A percentile compares a stretch with the other conserved stretches of the same genome.
phyloP scores from a whole-genome alignment of 2,329 filamentous ascomycete genomes.

The Botrytis tulipae region DNA sequence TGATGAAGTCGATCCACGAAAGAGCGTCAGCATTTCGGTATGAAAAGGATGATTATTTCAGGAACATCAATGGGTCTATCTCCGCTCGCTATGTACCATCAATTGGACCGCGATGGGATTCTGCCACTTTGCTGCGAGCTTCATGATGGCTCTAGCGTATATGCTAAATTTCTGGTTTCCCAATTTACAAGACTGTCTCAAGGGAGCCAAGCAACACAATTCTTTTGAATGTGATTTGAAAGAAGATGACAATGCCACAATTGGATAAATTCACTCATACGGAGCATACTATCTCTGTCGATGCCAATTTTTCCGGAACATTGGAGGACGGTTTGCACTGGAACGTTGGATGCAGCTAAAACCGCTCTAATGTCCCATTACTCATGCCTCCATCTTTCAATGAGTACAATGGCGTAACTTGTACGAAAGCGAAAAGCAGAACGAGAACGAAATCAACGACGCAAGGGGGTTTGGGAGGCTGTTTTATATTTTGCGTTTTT shows the following conservation, averaged over 20 bases:
- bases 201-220: not conserved
- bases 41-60: slow-evolving; percentile 35
- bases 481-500: slow-evolving; percentile 9
- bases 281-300: not conserved
- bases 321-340: not conserved
- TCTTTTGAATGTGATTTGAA: not conserved
- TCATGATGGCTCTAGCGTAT: not conserved
- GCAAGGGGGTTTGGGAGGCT: not conserved
- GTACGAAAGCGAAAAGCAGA: not conserved
- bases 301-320: not conserved
- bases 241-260: not conserved
- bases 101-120: not conserved
- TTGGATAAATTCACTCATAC: no score
- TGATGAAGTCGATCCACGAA: slow-evolving; percentile 71
- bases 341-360: not conserved
- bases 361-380: no score
- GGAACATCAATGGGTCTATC: not conserved
- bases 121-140: not conserved
- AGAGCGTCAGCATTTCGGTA: slow-evolving; percentile 61
- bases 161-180: not conserved
- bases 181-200: not conserved
- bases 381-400: not conserved
- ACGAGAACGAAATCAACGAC: not conserved
- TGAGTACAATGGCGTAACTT: not conserved
- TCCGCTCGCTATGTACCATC: not conserved